Base-by-base conservation (phyloP, 2,329 filamentous ascomycete genomes). In the Parastagonospora avenae region DNA sequence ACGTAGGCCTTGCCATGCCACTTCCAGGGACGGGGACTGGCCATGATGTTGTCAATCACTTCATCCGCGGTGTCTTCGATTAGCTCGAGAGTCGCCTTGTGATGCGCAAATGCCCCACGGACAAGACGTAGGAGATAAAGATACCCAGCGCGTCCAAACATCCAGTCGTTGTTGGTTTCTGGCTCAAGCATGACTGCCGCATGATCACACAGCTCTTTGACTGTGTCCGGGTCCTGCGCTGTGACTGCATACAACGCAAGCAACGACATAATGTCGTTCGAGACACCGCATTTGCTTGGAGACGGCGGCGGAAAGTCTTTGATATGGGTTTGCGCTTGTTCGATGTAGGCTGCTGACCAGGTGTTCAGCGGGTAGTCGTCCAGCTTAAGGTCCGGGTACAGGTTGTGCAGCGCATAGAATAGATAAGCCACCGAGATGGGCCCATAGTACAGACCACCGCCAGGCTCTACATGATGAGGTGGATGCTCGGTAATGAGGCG, bases 51-150 rank as follows among this genome's bases (percentile, higher is more conserved):
- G 30, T 83, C 78, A 16, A 85, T 80, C 1, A 90, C 77, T 48
- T 81, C 79, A 8, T 77, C 76, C 32, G 87, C 81, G 1, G 83
- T 80, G 10, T 79, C 76, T 27, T 79, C 75, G 52, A 83, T 77
- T 27, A 79, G 71, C 46, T 86, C 80, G 8, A 83, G 70, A 0
- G 81, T 75, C 8, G 75, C 66, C 12, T 75, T 73, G 46, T 81
- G 79, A 29, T 79, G 75, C 0, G 78, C 70, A 39, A 88, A 82
- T 55, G 80, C 81, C 27, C 80, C 78, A 16, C 81, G 81, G 30
- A 89, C 82, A 50, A 89, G 73, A 1, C 88, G 79, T 35, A 91
- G 78, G 37, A 89, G 75, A 66, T 90, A 90, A 19, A 91, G 76
- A 46, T 85, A 83, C 0, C 88, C 88, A 1, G 87, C 85, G 9